Evolutionary conservation across 805 yeast species (phyloP).

Genomic region (Hanseniaspora mollemarum): DNA sequence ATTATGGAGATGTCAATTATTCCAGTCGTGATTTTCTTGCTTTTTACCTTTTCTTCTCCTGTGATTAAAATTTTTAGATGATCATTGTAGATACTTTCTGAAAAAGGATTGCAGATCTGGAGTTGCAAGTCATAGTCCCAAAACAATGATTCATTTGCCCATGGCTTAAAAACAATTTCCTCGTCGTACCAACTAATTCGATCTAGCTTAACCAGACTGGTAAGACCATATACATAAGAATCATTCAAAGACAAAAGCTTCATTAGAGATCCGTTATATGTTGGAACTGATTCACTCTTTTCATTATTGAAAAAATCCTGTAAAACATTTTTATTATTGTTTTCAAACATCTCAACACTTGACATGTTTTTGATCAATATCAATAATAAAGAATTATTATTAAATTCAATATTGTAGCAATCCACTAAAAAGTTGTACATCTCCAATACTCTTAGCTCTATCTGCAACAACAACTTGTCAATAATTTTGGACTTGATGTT

Average conservation of each 20-base stretch:
- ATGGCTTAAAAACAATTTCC: conserved; percentile 23
- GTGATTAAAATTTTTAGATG: conserved; percentile 29
- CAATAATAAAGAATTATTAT: conserved; percentile 33
- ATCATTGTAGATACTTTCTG: conserved; percentile 35
- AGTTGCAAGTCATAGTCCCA: conserved; percentile 27
- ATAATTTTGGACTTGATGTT: conserved; percentile 23
- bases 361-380: conserved; percentile 36
- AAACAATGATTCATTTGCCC: conserved; percentile 24
- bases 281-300: conserved; percentile 21
- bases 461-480: conserved; percentile 28
- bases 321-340: conserved; percentile 9
- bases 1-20: conserved; percentile 2
- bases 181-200: conserved; percentile 26
- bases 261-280: conserved; percentile 20
- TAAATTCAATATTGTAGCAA: conserved; percentile 30
- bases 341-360: conserved; percentile 32
- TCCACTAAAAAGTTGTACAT: conserved; percentile 33
- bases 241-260: conserved; percentile 27
- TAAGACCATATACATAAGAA: conserved; percentile 42
- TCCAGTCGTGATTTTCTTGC: conserved; percentile 6
- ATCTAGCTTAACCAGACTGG: conserved; percentile 36
- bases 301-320: conserved; percentile 16
- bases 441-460: conserved; percentile 38
- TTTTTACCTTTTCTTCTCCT: neutral
- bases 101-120: conserved; percentile 30